These are phyloP conservation scores for Neophaeococcomyces mojaviensis DNA, from an alignment of 2,329 filamentous ascomycete genomes.

Conservation along the genomic window DNA sequence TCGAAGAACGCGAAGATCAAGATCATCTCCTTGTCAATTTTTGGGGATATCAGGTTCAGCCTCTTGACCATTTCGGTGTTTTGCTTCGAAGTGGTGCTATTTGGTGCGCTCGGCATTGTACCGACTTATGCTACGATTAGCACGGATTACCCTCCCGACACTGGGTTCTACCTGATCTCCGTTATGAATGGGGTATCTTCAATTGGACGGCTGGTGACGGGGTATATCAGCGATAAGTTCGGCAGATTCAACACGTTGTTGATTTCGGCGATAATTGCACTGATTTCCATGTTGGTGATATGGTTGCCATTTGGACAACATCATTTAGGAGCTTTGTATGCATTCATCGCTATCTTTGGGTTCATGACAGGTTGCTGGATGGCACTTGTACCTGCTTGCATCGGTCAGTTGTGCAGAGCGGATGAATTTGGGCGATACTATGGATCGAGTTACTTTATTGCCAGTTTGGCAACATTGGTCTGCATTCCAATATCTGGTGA, in stretches of 20 bases:
- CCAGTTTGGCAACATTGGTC: constrained; percentile 39
- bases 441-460: constrained; percentile 42
- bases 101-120: constrained; percentile 41
- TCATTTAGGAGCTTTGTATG: constrained; percentile 34
- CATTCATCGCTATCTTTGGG: constrained; percentile 41
- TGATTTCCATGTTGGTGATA: constrained; percentile 36
- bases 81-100: constrained; percentile 43
- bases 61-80: constrained; percentile 39
- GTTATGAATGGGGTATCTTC: constrained; percentile 38
- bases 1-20: constrained; percentile 22
- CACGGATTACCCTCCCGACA: constrained; percentile 24
- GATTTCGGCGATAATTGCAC: constrained; percentile 29
- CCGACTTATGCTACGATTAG: constrained; percentile 40
- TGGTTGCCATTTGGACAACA: constrained; percentile 41
- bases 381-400: constrained; percentile 38
- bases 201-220: constrained; percentile 39
- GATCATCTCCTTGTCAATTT: constrained; percentile 36
- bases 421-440: constrained; percentile 43
- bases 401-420: constrained; percentile 40
- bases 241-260: constrained; percentile 42
- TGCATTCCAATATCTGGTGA: constrained; percentile 41
- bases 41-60: constrained; percentile 34
- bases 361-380: constrained; percentile 45
- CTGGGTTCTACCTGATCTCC: constrained; percentile 39
- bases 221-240: constrained; percentile 36